phyloP scores from a whole-genome alignment of 176 grass and related monocot genomes.

The Ananas comosus region DNA sequence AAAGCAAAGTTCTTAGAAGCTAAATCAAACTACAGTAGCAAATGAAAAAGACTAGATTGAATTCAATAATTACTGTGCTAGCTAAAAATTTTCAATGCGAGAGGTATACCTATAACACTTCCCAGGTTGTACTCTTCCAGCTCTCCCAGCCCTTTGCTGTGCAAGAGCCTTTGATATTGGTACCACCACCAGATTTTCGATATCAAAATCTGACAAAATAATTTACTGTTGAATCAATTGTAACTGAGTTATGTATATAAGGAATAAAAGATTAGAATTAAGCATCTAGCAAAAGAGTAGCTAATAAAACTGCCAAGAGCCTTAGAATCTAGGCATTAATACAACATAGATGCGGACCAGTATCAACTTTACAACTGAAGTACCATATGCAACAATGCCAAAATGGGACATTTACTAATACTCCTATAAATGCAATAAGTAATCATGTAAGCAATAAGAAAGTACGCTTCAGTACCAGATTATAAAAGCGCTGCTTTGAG shows the following conservation, averaged over 20 bases:
- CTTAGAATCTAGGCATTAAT: neutral
- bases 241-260: neutral
- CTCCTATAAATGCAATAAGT: neutral
- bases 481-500: constrained; percentile 98
- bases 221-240: neutral
- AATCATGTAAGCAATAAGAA: constrained; percentile 3
- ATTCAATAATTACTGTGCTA: too few relatives aligned
- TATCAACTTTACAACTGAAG: too few relatives aligned
- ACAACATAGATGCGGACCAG: too few relatives aligned
- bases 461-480: constrained; percentile 45
- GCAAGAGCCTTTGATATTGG: constrained; percentile 96
- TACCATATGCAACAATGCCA: too few relatives aligned
- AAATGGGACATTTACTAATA: too few relatives aligned
- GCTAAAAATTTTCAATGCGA: neutral
- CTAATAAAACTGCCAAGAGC: too few relatives aligned
- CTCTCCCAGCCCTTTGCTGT: constrained; percentile 85
- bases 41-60: too few relatives aligned
- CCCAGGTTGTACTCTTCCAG: constrained; percentile 85
- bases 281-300: neutral
- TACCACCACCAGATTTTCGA: constrained; percentile 82
- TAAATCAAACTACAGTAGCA: too few relatives aligned
- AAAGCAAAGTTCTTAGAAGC: too few relatives aligned
- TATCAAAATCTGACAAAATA: constrained; percentile 59
- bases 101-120: constrained; percentile 79
- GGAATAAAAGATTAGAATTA: neutral